Conservation (phyloP, 2,329 filamentous ascomycete genomes). For the Fusarium goolgardi region DNA sequence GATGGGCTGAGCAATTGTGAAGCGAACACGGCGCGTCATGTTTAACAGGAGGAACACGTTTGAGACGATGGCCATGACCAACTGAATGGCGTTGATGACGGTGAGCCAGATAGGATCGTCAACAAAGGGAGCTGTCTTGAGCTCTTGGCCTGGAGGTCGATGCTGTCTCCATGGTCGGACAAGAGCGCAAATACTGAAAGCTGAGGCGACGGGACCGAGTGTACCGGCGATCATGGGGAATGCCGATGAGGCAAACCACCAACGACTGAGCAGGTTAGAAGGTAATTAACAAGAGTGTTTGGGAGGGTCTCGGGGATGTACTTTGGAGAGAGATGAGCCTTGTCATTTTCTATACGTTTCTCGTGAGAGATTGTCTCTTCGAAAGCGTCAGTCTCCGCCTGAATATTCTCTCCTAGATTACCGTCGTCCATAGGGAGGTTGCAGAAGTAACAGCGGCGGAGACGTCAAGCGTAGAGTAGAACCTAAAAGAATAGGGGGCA, state of each 20-base stretch:
- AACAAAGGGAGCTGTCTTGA: conserved; percentile 64
- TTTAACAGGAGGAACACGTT: conserved; percentile 88
- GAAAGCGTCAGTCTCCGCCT: conserved; percentile 49
- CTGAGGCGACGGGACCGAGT: conserved; percentile 85
- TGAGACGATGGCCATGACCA: conserved; percentile 79
- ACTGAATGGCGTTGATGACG: conserved; percentile 79
- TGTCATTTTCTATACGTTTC: conserved; percentile 53
- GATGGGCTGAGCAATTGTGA: conserved; percentile 82
- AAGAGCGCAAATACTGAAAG: conserved; percentile 88
- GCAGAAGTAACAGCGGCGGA: background rate
- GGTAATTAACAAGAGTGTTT: too few species aligned
- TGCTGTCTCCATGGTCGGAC: conserved; percentile 80
- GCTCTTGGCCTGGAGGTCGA: conserved; percentile 58
- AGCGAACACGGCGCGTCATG: conserved; percentile 83
- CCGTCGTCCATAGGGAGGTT: conserved; percentile 55
- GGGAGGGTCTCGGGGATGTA: conserved; percentile 28
- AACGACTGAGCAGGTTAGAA: conserved; percentile 57
- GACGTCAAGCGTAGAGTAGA: background rate
- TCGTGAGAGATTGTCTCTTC: conserved; percentile 43
- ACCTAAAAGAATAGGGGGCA: background rate
- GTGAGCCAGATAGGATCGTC: conserved; percentile 79
- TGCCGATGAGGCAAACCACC: conserved; percentile 73
- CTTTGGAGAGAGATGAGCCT: conserved; percentile 60
- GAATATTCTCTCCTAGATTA: conserved; percentile 53
- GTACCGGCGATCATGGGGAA: conserved; percentile 86